A percentile compares a stretch with the other conserved stretches of the same genome.
These are phyloP conservation scores for Plenodomus lindquistii DNA, from an alignment of 2,329 filamentous ascomycete species.

Conservation along the genomic window DNA sequence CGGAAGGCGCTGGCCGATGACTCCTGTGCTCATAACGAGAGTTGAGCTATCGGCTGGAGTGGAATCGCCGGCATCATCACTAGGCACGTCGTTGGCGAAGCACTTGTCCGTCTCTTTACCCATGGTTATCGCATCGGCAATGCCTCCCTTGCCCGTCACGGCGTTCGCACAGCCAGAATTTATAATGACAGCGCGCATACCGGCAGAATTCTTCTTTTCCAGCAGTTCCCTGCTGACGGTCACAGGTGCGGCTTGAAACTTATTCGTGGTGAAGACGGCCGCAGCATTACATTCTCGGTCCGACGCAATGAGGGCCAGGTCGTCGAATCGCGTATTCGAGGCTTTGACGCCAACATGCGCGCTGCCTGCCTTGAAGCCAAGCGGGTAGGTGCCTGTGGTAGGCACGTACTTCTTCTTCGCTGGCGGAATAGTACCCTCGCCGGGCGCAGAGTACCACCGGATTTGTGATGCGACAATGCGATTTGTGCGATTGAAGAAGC, in stretches of 20 bases:
- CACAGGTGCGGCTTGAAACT: conserved; percentile 95
- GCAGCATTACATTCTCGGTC: conserved; percentile 84
- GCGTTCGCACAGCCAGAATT: conserved; percentile 98
- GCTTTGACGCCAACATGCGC: conserved; percentile 93
- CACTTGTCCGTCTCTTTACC: conserved; percentile 73
- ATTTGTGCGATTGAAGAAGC: conserved; percentile 30
- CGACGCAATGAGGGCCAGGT: conserved; percentile 86
- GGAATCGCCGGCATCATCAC: conserved; percentile 41
- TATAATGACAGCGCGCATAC: conserved; percentile 80
- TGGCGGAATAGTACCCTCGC: conserved; percentile 65
- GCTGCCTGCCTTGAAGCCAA: conserved; percentile 84
- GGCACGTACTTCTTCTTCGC: conserved; percentile 92
- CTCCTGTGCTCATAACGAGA: conserved; percentile 98
- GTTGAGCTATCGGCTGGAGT: conserved; percentile 58
- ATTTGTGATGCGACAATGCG: conserved; percentile 42
- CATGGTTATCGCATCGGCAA: conserved; percentile 89
- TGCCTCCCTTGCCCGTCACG: conserved; percentile 86
- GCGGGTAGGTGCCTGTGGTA: conserved; percentile 80
- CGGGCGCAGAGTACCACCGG: conserved; percentile 63
- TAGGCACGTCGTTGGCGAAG: conserved; percentile 47
- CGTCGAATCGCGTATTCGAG: conserved; percentile 86
- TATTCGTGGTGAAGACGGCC: conserved; percentile 96
- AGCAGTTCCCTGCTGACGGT: conserved; percentile 79
- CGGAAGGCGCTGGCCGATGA: conserved; percentile 92
- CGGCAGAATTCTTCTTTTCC: conserved; percentile 65